Evolutionary conservation across 441 rosid species (phyloP).

Genomic region (Daphne laureola): DNA sequence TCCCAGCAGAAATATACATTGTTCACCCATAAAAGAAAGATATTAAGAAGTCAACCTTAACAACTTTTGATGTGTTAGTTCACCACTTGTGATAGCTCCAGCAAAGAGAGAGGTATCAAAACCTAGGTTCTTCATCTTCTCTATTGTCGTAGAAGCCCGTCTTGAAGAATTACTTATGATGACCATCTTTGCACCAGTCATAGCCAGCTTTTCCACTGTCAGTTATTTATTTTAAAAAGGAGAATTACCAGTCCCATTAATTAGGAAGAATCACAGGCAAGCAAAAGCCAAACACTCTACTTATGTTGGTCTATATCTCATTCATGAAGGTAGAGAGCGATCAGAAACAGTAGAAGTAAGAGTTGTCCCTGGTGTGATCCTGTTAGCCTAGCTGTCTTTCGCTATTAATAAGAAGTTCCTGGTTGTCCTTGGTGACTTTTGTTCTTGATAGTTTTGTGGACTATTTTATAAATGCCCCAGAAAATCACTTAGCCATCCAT

Average conservation of each 20-base stretch:
- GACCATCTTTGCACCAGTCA: constrained; percentile 69
- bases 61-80: constrained; percentile 71
- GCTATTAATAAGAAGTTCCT: too few relatives aligned
- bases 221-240: constrained; percentile 13
- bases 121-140: constrained; percentile 71
- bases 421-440: too few relatives aligned
- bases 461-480: too few relatives aligned
- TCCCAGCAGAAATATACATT: not conserved
- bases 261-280: too few relatives aligned
- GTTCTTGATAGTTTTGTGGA: too few relatives aligned
- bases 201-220: constrained; percentile 69
- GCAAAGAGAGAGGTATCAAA: constrained; percentile 82
- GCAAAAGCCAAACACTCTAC: not conserved
- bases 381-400: too few relatives aligned
- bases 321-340: too few relatives aligned
- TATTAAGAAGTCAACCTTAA: constrained; percentile 21
- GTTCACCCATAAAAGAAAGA: not conserved
- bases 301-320: not conserved
- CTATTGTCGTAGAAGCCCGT: constrained; percentile 70
- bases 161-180: constrained; percentile 90
- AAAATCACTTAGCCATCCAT: too few relatives aligned
- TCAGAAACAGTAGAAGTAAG: too few relatives aligned
- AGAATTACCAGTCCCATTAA: not conserved
- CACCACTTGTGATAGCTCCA: constrained; percentile 90
- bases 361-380: too few relatives aligned